Base-by-base conservation (phyloP, 306 rosid genomes). In the Fagus crenata region DNA sequence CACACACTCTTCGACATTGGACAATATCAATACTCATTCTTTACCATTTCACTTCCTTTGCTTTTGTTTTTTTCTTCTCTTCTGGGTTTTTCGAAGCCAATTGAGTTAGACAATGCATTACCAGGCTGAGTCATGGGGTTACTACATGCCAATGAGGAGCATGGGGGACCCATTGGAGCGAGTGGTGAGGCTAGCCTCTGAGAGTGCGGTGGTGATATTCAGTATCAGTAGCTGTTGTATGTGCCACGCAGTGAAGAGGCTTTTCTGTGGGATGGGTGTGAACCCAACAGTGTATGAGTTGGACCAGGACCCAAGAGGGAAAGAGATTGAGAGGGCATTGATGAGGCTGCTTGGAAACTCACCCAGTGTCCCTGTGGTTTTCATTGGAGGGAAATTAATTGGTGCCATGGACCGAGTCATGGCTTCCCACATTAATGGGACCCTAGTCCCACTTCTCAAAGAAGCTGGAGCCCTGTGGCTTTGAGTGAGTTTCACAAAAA, bases 381-480 rank as follows among this genome's bases (percentile, higher is more conserved):
- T 94, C 80, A 82, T 94, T 7, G 98, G 98, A 0, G 98, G 98
- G 8, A 90, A 91, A 55, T 93, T 94, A 0, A 59, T 94, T 4
- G 98, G 98, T 1, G 86, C 96, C 72, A 92, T 94, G 96, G 98
- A 94, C 77, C 72, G 91, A 6, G 98, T 94, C 68, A 94, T 94
- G 98, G 97, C 93, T 0, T 90, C 91, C 41, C 98, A 94, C 59
- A 94, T 94, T 41, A 94, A 92, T 67, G 98, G 97, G 64, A 61
- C 92, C 6, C 87, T 94, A 3, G 98, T 94, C 32, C 98, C 98
- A 51, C 98, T 94, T 49, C 97, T 94, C 75, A 94, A 94, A 86
- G 90, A 93, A 84, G 98, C 98, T 0, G 98, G 98, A 12, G 98
- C 98, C 43, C 90, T 93, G 33, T 93, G 98, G 97, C 98, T 93